Evolutionary conservation across 371 early-diverging fungal species (phyloP), one percentile per base, ranked within the genome.

Genomic region (Mucor ambiguus): DNA sequence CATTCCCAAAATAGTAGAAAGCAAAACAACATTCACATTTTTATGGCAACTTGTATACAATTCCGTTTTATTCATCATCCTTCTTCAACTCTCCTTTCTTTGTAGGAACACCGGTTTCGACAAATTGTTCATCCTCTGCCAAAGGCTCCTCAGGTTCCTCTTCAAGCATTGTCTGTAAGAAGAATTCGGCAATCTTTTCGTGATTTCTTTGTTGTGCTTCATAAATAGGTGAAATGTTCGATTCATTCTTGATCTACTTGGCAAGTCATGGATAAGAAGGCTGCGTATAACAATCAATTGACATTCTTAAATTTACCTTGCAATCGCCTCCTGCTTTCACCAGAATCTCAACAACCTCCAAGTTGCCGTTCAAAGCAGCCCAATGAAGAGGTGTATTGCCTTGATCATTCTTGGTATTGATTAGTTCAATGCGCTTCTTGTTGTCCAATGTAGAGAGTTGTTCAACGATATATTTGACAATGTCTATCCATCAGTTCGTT

Each of bases 381-480:
- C 95, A 94, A 73, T 96, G 96, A 56, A 96, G 81, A 24, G 96
- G 85, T 16, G 94, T 90, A 65, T 90, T 91, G 58, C 92, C 93
- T 70, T 91, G 85, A 11, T 83, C 82, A 69, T 91, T 92, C 63
- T 81, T 81, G 30, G 75, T 69, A 67, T 92, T 85, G 59, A 92
- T 69, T 61, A 78, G 75, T 29, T 78, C 71, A 58, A 71, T 59
- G 37, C 55, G 68, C 24, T 64, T 52, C 28, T 68, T 46, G 2
- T 64, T 44, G 18, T 52, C 60, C 52, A 71, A 71, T 7, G 37
- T 55, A 11, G 64, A 9, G 61, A 87, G 59, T 59, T 75, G 64
- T 49, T 83, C 75, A 33, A 86, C 54, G 43, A 91, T 83, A 64
- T 68, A 89, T 16, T 65, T 49, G 7, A 90, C 78, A 58, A 91